phyloP scores from a whole-genome alignment of 257 asterid genomes.

The Verbena officinalis region DNA sequence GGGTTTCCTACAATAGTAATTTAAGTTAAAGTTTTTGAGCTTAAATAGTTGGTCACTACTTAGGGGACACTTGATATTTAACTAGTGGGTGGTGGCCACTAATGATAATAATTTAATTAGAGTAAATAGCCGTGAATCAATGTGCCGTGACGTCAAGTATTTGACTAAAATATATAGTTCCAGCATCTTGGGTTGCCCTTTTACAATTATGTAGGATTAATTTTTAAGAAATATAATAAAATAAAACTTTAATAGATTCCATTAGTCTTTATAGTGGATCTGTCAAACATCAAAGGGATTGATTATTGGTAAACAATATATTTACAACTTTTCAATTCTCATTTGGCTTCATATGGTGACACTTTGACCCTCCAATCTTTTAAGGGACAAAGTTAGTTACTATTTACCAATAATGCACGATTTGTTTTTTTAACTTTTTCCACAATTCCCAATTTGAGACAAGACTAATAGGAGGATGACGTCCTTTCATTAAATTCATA shows the following conservation, averaged over 20 bases:
- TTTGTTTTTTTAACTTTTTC: no score
- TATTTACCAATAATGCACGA: background rate
- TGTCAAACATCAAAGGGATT: background rate
- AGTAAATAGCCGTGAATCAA: background rate
- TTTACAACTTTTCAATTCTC: background rate
- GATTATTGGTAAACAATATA: background rate
- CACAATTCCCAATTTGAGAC: no score
- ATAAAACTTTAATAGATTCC: constrained; percentile 12
- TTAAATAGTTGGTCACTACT: constrained; percentile 21
- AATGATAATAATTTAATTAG: constrained; percentile 12
- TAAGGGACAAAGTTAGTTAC: background rate
- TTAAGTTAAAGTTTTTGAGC: no score
- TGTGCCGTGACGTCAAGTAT: background rate
- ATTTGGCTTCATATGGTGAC: background rate
- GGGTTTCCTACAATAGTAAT: no score
- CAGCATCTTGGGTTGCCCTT: constrained; percentile 34
- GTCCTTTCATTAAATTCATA: no score
- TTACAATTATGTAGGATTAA: constrained; percentile 20
- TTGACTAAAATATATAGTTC: constrained; percentile 33
- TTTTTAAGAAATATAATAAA: background rate
- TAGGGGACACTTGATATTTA: constrained; percentile 32
- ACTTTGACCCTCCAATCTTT: background rate
- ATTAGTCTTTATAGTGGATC: constrained; percentile 2
- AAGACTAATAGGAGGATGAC: no score
- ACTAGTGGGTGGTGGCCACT: constrained; percentile 23